Evolutionary conservation across 352 stramenopile species (phyloP), one percentile per base, ranked within the genome.

Genomic region (Pythium myriotylum): DNA sequence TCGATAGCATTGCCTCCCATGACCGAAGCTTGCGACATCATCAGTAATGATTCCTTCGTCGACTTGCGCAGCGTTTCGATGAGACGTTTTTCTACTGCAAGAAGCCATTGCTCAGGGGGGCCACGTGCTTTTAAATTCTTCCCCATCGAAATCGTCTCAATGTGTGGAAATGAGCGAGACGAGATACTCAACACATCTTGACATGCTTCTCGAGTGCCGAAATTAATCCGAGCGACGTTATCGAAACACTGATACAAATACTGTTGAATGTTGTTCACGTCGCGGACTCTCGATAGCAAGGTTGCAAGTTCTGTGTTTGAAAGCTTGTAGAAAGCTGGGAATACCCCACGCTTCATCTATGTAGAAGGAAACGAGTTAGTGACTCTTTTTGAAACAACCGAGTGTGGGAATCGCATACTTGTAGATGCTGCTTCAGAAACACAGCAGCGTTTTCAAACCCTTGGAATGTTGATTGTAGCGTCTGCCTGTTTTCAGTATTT

Each of bases 61-160:
- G 49, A 60, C 37, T 84, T 79, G 0, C 79, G 74, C 8, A 92
- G 55, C 55, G 84, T 76, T 47, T 91, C 81, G 1, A 65, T 58
- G 1, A 92, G 63, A 2, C 84, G 71, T 20, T 80, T 87, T 13
- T 92, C 77, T 17, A 91, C 45, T 3, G 79, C 63, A 32, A 65
- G 63, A 1, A 92, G 67, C 84, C 84, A 92, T 16, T 89, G 76
- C 37, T 92, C 84, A 3, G 79, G 70, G 22, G 81, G 78, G 0
- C 84, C 84, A 23, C 84, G 69, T 9, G 81, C 84, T 58, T 92
- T 92, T 2, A 92, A 45, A 41, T 91, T 91, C 42, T 78, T 91
- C 0, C 84, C 84, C 76, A 92, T 86, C 0, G 56, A 24, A 13
- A 92, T 84, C 1, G 65, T 67, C 52, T 92, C 84, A 0, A 47